These are phyloP conservation scores for Backusella mclennaniae DNA, from an alignment of 192 early-diverging fungal species.

Conservation along the genomic window DNA sequence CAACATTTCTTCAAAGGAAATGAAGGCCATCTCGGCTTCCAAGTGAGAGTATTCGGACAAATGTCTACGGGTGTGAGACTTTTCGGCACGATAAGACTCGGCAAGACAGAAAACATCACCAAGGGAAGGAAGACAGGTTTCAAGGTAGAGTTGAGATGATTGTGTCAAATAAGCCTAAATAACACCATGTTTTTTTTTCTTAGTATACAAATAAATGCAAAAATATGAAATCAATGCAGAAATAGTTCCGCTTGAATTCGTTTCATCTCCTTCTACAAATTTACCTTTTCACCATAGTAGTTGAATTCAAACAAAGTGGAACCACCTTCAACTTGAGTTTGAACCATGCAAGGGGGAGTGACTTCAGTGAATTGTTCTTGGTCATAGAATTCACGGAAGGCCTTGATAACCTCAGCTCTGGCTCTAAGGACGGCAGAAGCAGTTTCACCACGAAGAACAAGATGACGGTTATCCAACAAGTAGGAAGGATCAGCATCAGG, in stretches of 20 bases:
- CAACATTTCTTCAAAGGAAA: conserved; percentile 89
- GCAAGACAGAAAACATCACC: conserved; percentile 96
- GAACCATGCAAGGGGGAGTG: conserved; percentile 98
- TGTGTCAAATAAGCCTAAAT: conserved; percentile 92
- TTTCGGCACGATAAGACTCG: conserved; percentile 98
- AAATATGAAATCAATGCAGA: too few relatives aligned
- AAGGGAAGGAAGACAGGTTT: conserved; percentile 91
- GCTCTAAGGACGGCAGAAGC: conserved; percentile 85
- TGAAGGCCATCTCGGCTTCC: conserved; percentile 96
- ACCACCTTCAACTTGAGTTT: conserved; percentile 99
- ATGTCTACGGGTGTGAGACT: conserved; percentile 94
- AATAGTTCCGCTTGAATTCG: too few relatives aligned
- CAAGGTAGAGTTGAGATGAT: conserved; percentile 97
- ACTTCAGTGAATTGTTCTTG: conserved; percentile 78
- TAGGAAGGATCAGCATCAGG: conserved; percentile 85
- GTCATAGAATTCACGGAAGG: conserved; percentile 97
- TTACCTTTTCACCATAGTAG: conserved; percentile 91
- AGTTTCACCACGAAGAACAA: conserved; percentile 93
- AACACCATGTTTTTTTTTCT: too few relatives aligned
- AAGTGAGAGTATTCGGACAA: conserved; percentile 96
- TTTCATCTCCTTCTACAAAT: neutral
- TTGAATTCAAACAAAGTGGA: conserved; percentile 91
- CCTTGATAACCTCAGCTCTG: conserved; percentile 80
- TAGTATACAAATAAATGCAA: too few relatives aligned
- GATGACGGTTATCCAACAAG: conserved; percentile 90